Percentiles rank a stretch among this genome's conserved stretches.
phyloP scores from a whole-genome alignment of 768 basidiomycete species.

The Coprinopsis sp. region DNA sequence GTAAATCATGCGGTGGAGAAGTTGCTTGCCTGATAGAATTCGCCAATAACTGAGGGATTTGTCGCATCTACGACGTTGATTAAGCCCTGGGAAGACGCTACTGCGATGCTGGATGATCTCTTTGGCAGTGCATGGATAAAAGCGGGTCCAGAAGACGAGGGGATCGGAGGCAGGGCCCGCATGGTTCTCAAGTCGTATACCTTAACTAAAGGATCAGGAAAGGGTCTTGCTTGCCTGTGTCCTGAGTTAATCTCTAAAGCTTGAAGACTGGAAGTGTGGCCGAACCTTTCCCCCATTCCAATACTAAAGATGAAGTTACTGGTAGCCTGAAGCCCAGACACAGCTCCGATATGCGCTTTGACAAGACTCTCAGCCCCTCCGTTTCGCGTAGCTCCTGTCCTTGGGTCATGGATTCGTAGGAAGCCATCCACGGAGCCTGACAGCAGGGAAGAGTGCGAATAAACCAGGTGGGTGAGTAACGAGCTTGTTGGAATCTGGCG shows the following conservation, averaged over 20 bases:
- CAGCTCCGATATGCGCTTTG: constrained; percentile 76
- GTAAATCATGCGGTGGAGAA: not conserved
- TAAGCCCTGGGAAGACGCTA: constrained; percentile 77
- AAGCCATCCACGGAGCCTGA: constrained; percentile 72
- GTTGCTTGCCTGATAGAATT: constrained; percentile 74
- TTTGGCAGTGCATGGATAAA: constrained; percentile 81
- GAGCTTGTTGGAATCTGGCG: constrained; percentile 56
- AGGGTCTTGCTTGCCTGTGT: constrained; percentile 76
- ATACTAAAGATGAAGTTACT: constrained; percentile 84
- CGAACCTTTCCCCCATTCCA: constrained; percentile 79
- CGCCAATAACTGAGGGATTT: constrained; percentile 59
- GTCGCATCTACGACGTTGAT: constrained; percentile 82
- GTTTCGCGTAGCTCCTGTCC: constrained; percentile 50
- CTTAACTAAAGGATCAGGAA: constrained; percentile 90
- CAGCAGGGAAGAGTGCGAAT: constrained; percentile 58
- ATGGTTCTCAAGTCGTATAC: constrained; percentile 86
- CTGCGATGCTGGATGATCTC: constrained; percentile 65
- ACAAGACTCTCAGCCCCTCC: constrained; percentile 49
- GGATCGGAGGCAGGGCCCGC: constrained; percentile 76
- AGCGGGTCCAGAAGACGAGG: constrained; percentile 82
- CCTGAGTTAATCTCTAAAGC: not conserved
- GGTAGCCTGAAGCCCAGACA: constrained; percentile 74
- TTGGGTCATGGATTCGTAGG: constrained; percentile 67
- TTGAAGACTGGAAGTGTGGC: not conserved
- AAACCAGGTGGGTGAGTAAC: constrained; percentile 58